A percentile compares a stretch with the other conserved stretches of the same genome.
phyloP scores from a whole-genome alignment of 306 rosid species.

The Lathyrus oleraceus region DNA sequence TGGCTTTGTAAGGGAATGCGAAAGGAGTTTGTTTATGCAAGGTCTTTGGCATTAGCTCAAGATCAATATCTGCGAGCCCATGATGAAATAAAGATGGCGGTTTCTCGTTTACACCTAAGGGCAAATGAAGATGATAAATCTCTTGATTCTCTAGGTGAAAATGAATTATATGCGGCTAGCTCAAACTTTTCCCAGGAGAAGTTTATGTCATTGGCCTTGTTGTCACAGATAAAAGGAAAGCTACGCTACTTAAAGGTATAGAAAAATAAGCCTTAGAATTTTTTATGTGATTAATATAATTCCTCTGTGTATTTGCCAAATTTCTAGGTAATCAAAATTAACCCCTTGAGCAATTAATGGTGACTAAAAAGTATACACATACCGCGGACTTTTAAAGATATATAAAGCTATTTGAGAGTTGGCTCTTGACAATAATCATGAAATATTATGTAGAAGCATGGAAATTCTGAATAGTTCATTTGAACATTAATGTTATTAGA shows the following conservation, averaged over 20 bases:
- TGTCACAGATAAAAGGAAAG: slow-evolving; percentile 78
- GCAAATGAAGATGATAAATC: slow-evolving; percentile 71
- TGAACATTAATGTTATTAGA: no score
- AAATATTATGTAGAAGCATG: background rate
- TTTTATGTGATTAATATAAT: slow-evolving; percentile 3
- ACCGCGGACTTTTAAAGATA: background rate
- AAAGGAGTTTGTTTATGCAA: slow-evolving; percentile 88
- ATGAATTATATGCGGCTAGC: slow-evolving; percentile 70
- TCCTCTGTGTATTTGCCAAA: slow-evolving; percentile 24
- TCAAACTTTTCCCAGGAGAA: slow-evolving; percentile 71
- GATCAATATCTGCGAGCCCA: slow-evolving; percentile 88
- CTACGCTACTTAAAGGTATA: slow-evolving; percentile 90
- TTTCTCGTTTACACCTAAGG: slow-evolving; percentile 64
- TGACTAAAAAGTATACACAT: background rate
- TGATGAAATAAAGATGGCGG: slow-evolving; percentile 93
- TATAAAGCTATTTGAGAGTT: background rate
- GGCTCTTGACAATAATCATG: background rate
- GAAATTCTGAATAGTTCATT: background rate
- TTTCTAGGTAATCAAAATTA: slow-evolving; percentile 11
- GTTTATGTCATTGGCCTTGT: slow-evolving; percentile 64
- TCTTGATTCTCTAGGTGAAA: slow-evolving; percentile 65
- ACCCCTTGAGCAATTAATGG: slow-evolving; percentile 7
- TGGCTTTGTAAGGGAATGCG: slow-evolving; percentile 70
- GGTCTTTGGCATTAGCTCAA: slow-evolving; percentile 90
- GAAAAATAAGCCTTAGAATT: slow-evolving; percentile 14